A percentile compares a stretch with the other conserved stretches of the same genome.
phyloP scores from a whole-genome alignment of 345 rosid species.

The Cochlearia excelsa region DNA sequence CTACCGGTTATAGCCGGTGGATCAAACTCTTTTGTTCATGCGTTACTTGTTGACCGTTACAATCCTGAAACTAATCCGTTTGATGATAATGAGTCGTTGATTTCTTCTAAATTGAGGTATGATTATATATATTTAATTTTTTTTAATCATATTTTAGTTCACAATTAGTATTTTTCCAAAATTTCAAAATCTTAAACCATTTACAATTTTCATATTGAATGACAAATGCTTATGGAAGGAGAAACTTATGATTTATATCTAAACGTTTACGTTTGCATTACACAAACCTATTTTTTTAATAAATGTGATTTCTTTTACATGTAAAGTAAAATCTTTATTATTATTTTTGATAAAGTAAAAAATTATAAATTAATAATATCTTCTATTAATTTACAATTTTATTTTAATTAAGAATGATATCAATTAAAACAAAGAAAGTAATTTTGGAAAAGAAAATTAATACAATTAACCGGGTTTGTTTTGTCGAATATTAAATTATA shows the following conservation, averaged over 20 bases:
- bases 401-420: no score
- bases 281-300: not conserved
- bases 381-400: no score
- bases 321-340: no score
- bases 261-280: not conserved
- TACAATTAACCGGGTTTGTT: not conserved
- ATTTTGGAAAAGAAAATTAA: no score
- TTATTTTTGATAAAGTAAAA: no score
- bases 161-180: no score
- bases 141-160: no score
- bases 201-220: not conserved
- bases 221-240: not conserved
- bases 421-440: no score
- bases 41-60: constrained; percentile 48
- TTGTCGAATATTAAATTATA: no score
- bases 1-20: constrained; percentile 81
- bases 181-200: not conserved
- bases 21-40: constrained; percentile 69
- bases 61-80: constrained; percentile 49
- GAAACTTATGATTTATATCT: not conserved
- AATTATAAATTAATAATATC: no score
- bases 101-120: constrained; percentile 47
- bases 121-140: not conserved
- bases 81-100: constrained; percentile 25
- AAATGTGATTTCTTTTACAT: not conserved